Evolutionary conservation across 2,329 filamentous ascomycete genomes (phyloP).

Genomic region (Diatrype stigma): DNA sequence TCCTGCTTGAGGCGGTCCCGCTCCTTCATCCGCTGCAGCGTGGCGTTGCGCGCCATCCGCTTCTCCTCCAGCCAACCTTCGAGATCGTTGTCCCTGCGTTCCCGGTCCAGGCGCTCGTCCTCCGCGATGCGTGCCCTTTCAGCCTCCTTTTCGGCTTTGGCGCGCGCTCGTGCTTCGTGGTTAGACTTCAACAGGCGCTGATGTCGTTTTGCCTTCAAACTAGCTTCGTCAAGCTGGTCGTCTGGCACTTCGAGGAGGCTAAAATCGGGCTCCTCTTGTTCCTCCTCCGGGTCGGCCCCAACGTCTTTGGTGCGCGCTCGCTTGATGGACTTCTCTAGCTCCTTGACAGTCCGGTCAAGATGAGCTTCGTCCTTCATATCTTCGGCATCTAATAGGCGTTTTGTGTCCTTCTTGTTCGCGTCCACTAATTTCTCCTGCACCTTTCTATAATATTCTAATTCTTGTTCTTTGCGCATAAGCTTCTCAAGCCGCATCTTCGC

Average conservation of each 20-base stretch:
- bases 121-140: conserved; percentile 83
- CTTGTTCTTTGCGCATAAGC: conserved; percentile 90
- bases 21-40: conserved; percentile 84
- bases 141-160: conserved; percentile 91
- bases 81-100: conserved; percentile 77
- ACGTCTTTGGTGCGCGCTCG: conserved; percentile 92
- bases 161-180: conserved; percentile 86
- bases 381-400: conserved; percentile 79
- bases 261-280: conserved; percentile 79
- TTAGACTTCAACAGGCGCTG: conserved; percentile 93
- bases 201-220: conserved; percentile 86
- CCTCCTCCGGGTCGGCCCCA: conserved; percentile 74
- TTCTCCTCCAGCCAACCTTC: conserved; percentile 85
- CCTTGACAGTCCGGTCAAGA: conserved; percentile 78
- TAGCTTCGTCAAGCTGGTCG: conserved; percentile 87
- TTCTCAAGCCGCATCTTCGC: conserved; percentile 97
- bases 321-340: conserved; percentile 85
- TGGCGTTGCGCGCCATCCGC: conserved; percentile 64
- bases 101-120: conserved; percentile 76
- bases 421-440: conserved; percentile 68
- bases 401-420: conserved; percentile 86
- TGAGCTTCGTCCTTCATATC: conserved; percentile 89
- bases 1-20: conserved; percentile 90
- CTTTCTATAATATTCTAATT: conserved; percentile 88
- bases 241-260: conserved; percentile 85